These are phyloP conservation scores for Phaffia tasmanica DNA, from an alignment of 768 basidiomycete genomes.

Conservation along the genomic window DNA sequence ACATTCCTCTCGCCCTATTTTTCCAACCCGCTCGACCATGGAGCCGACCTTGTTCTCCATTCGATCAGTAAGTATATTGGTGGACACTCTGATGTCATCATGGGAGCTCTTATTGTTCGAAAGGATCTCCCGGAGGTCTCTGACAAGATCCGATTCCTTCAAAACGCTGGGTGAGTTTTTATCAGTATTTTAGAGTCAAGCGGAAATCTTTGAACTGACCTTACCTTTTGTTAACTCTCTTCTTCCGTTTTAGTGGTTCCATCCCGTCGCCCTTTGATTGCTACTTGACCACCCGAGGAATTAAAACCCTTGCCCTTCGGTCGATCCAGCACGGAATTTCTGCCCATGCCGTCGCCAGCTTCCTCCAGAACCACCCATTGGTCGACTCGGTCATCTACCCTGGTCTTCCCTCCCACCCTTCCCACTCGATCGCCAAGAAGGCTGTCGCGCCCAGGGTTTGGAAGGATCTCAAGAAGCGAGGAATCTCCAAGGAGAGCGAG, in stretches of 20 bases:
- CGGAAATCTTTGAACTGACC: background rate
- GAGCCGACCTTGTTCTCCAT: conserved; percentile 75
- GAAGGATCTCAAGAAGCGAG: conserved; percentile 33
- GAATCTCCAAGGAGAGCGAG: conserved; percentile 28
- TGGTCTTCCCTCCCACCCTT: conserved; percentile 57
- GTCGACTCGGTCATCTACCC: conserved; percentile 83
- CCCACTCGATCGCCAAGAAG: conserved; percentile 53
- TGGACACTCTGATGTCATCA: conserved; percentile 68
- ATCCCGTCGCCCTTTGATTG: conserved; percentile 61
- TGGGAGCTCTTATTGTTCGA: conserved; percentile 64
- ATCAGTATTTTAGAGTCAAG: conserved; percentile 1
- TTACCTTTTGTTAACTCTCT: background rate
- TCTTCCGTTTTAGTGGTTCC: conserved; percentile 30
- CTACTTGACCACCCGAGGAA: conserved; percentile 80
- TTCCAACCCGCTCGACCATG: conserved; percentile 59
- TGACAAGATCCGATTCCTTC: conserved; percentile 65
- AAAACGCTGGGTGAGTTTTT: conserved; percentile 49
- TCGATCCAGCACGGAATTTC: conserved; percentile 78
- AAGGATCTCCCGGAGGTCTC: conserved; percentile 44
- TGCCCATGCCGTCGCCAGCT: conserved; percentile 61
- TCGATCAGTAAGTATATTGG: conserved; percentile 71
- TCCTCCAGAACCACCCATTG: conserved; percentile 45
- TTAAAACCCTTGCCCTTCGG: conserved; percentile 80
- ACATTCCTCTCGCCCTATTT: conserved; percentile 91
- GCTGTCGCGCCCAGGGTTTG: conserved; percentile 55